These are phyloP conservation scores for Trifolium pratense DNA, from an alignment of 306 rosid species.

Conservation along the genomic window DNA sequence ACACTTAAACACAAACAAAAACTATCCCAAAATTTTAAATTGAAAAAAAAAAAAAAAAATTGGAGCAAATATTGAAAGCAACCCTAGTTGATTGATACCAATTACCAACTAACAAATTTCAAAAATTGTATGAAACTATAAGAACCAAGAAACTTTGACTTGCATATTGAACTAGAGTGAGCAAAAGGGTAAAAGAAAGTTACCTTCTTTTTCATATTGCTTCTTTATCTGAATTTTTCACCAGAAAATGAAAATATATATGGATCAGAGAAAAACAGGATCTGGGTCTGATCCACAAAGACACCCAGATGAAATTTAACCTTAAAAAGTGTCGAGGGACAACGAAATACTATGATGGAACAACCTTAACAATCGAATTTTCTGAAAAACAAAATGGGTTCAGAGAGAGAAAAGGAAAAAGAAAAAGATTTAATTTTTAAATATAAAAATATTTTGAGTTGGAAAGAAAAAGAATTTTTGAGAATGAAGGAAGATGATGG, in stretches of 20 bases:
- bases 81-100: slow-evolving; percentile 17
- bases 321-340: slow-evolving; percentile 45
- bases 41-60: background rate
- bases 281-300: slow-evolving; percentile 76
- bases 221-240: slow-evolving; percentile 39
- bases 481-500: slow-evolving; percentile 45
- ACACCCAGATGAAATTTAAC: slow-evolving; percentile 51
- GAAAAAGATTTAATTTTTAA: background rate
- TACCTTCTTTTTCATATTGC: slow-evolving; percentile 49
- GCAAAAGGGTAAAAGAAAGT: slow-evolving; percentile 35
- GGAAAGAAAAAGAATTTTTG: slow-evolving; percentile 26
- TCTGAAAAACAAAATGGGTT: slow-evolving; percentile 25
- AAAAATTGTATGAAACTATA: slow-evolving; percentile 19
- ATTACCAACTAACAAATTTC: slow-evolving; percentile 9
- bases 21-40: slow-evolving; percentile 1
- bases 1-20: slow-evolving; percentile 36
- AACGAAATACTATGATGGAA: slow-evolving; percentile 36
- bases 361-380: slow-evolving; percentile 46
- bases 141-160: slow-evolving; percentile 57
- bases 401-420: slow-evolving; percentile 29
- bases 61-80: slow-evolving; percentile 34
- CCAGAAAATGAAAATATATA: slow-evolving; percentile 35
- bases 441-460: background rate
- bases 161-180: slow-evolving; percentile 44
- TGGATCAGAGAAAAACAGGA: slow-evolving; percentile 68